A percentile compares a stretch with the other conserved stretches of the same genome.
phyloP scores from a whole-genome alignment of 2,329 filamentous ascomycete genomes.

The Xylaria sp. region DNA sequence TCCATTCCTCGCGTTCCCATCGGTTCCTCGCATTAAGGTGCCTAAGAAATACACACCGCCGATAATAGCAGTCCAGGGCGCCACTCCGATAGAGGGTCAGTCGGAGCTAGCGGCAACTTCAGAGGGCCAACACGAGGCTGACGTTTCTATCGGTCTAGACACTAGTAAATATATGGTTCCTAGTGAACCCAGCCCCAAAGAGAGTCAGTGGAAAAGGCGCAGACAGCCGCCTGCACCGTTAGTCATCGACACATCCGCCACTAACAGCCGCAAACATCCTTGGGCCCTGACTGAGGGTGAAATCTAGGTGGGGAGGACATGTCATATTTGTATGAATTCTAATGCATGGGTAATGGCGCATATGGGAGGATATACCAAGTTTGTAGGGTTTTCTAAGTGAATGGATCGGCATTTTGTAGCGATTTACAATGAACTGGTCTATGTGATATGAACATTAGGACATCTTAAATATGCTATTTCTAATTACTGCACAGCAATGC shows the following conservation, averaged over 20 bases:
- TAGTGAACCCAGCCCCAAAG: constrained; percentile 45
- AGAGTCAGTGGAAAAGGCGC: constrained; percentile 37
- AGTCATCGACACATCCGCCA: constrained; percentile 37
- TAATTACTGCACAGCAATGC: neutral
- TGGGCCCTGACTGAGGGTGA: constrained; percentile 46
- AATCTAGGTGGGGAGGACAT: constrained; percentile 50
- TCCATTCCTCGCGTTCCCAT: constrained; percentile 53
- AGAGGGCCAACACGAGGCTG: constrained; percentile 34
- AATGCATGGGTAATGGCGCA: constrained; percentile 36
- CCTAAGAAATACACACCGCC: constrained; percentile 58
- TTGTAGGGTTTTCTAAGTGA: constrained; percentile 3
- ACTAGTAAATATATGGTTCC: constrained; percentile 49
- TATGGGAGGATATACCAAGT: constrained; percentile 37
- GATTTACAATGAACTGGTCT: constrained; percentile 16
- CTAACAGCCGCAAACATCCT: constrained; percentile 11
- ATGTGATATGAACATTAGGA: constrained; percentile 19
- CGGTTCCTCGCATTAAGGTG: constrained; percentile 53
- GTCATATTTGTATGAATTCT: constrained; percentile 32
- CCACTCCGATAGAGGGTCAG: constrained; percentile 44
- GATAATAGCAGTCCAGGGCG: constrained; percentile 47
- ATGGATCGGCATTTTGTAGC: constrained; percentile 23
- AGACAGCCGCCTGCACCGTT: constrained; percentile 30
- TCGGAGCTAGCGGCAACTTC: constrained; percentile 9
- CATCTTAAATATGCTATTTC: constrained; percentile 8
- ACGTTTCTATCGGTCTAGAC: constrained; percentile 41